A percentile compares a stretch with the other conserved stretches of the same genome.
Conservation (phyloP, 805 yeast species). For the Jamesozyma hellenica region DNA sequence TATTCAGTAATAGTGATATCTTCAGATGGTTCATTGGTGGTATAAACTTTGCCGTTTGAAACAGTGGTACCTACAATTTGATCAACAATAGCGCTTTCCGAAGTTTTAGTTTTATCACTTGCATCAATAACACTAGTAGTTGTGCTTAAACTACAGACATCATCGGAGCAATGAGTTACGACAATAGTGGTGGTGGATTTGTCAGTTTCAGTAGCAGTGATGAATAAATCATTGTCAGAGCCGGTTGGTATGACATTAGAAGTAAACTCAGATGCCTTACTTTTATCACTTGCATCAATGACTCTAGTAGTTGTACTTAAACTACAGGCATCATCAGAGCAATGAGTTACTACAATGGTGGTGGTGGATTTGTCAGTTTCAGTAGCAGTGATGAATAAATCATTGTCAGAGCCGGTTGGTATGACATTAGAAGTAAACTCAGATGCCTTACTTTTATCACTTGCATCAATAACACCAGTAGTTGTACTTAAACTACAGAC, state of each 20-base stretch:
- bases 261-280: not conserved
- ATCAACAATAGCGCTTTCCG: not conserved
- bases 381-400: not conserved
- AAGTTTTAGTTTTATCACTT: not conserved
- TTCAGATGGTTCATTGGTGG: not conserved
- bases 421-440: constrained; percentile 1
- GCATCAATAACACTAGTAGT: constrained; percentile 1
- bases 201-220: not conserved
- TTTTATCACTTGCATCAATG: not conserved
- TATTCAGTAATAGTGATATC: not conserved
- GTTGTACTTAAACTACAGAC: constrained; percentile 1
- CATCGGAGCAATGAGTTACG: not conserved
- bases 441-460: not conserved
- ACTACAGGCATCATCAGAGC: not conserved
- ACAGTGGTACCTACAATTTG: no score
- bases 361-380: not conserved
- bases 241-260: not conserved
- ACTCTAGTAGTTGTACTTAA: constrained; percentile 3
- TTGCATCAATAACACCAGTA: not conserved
- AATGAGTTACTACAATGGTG: not conserved
- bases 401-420: not conserved
- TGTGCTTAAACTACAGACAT: not conserved
- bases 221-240: not conserved
- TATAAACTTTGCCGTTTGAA: not conserved
- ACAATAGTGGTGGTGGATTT: not conserved